Evolutionary conservation across 140 eudicot species (phyloP).

Genomic region (Senecio squalidus): DNA sequence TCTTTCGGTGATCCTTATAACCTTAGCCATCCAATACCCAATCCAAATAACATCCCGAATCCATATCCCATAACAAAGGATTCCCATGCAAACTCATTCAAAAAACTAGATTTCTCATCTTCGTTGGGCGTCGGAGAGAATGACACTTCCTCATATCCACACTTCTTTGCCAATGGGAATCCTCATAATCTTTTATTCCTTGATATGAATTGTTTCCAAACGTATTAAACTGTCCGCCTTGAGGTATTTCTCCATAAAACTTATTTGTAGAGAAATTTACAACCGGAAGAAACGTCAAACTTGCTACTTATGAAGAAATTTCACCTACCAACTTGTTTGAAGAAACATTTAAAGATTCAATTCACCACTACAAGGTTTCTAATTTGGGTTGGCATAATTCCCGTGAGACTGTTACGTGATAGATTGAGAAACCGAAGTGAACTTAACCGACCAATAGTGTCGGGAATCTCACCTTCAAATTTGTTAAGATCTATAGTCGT

Average conservation of each 20-base stretch:
- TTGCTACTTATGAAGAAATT: slow-evolving; percentile 24
- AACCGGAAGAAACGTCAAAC: slow-evolving; percentile 23
- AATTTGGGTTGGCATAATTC: slow-evolving; percentile 21
- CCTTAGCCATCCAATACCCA: slow-evolving; percentile 21
- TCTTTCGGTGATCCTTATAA: slow-evolving; percentile 23
- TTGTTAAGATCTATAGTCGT: slow-evolving; percentile 39
- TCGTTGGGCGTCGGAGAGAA: not conserved
- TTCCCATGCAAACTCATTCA: slow-evolving; percentile 27
- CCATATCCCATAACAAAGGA: slow-evolving; percentile 35
- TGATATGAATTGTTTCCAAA: slow-evolving; percentile 26
- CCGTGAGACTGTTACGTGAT: slow-evolving; percentile 31
- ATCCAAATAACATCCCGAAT: slow-evolving; percentile 29
- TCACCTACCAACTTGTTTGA: slow-evolving; percentile 27
- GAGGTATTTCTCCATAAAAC: slow-evolving; percentile 32
- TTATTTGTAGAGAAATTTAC: slow-evolving; percentile 31
- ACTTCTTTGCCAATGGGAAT: slow-evolving; percentile 27
- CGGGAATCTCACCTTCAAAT: slow-evolving; percentile 35
- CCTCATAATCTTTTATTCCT: slow-evolving; percentile 38
- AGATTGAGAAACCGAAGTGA: slow-evolving; percentile 32
- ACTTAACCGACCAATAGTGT: slow-evolving; percentile 11
- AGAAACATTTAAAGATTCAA: slow-evolving; percentile 38
- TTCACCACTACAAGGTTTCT: slow-evolving; percentile 12
- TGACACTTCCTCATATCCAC: slow-evolving; percentile 3
- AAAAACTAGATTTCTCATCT: slow-evolving; percentile 10
- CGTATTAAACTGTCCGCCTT: slow-evolving; percentile 35